Evolutionary conservation across 768 basidiomycete genomes (phyloP).

Genomic region (Rhizopogon vulgaris): DNA sequence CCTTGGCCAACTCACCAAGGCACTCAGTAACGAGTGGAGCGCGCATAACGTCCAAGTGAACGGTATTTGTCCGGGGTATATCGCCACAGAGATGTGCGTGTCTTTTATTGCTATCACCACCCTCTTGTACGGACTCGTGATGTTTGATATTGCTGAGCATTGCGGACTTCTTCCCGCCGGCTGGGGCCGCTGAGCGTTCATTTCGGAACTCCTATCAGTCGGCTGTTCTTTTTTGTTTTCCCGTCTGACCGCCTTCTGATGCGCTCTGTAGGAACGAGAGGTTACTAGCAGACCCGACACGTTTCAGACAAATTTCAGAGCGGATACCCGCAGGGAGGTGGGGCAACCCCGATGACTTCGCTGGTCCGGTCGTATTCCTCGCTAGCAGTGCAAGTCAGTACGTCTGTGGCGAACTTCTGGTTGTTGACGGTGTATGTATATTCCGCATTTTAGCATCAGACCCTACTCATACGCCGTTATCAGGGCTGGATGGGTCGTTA

Average conservation of each 20-base stretch:
- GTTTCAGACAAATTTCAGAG: constrained; percentile 62
- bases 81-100: constrained; percentile 80
- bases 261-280: constrained; percentile 50
- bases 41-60: constrained; percentile 85
- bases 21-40: constrained; percentile 92
- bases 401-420: constrained; percentile 60
- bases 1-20: constrained; percentile 79
- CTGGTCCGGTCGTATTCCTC: constrained; percentile 60
- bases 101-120: constrained; percentile 14
- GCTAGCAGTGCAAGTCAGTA: constrained; percentile 61
- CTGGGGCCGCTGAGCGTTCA: neutral
- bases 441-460: constrained; percentile 2
- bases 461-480: constrained; percentile 9
- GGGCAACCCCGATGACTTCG: constrained; percentile 63
- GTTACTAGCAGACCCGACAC: constrained; percentile 53
- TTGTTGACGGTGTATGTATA: constrained; percentile 62
- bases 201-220: constrained; percentile 4
- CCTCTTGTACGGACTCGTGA: constrained; percentile 6
- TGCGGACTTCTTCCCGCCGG: neutral
- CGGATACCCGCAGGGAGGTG: constrained; percentile 65
- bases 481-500: constrained; percentile 62
- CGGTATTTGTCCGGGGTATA: constrained; percentile 83
- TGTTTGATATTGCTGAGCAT: neutral
- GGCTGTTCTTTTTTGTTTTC: constrained; percentile 6
- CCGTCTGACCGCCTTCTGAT: constrained; percentile 5